Evolutionary conservation across 2,329 filamentous ascomycete species (phyloP), one percentile per base, ranked within the genome.

Genomic region (Cadophora malorum): DNA sequence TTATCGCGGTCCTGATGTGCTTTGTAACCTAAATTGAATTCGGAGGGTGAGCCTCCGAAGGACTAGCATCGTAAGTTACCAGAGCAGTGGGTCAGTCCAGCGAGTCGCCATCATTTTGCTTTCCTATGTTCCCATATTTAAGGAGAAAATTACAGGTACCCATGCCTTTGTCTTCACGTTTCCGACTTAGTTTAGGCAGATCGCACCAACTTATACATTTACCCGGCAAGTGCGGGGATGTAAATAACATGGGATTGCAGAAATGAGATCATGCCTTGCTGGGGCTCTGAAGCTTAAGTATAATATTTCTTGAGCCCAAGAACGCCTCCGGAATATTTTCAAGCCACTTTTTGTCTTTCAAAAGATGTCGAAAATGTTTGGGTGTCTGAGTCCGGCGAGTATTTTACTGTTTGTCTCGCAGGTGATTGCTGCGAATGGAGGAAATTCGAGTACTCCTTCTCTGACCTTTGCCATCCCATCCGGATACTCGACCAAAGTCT

Each of bases 401-500:
- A n/a, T 49, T 8, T 49, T 49, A 19, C 45, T 49, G 2, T 21
- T 49, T 21, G 45, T 49, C 21, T 49, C 45, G 19, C 19, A 49
- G 4, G 19, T 19, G 21, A 21, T 49, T 49, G 45, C 45, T 49
- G 19, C 6, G 7, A 49, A 49, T 49, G 45, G 45, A 49, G 19
- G n/a, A 6, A 49, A 49, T 49, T 49, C 45, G 12, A 49, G 4
- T 50, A 8, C 49, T n/a, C 19, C n/a, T 3, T 38, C 62, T 55
- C 52, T 62, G 14, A 67, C 68, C 33, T 73, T 69, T 52, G 21
- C 66, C 33, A 19, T 64, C 7, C 58, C 61, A 14, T 33, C 67
- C 8, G 71, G 63, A n/a, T 72, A 74, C 38, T 71, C 70, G 14
- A 72, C 72, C 4, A 76, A 74, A 60, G 69, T 76, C 10, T 76